Conservation (phyloP, 768 basidiomycete species). For the Leucocoprinus sp. region DNA sequence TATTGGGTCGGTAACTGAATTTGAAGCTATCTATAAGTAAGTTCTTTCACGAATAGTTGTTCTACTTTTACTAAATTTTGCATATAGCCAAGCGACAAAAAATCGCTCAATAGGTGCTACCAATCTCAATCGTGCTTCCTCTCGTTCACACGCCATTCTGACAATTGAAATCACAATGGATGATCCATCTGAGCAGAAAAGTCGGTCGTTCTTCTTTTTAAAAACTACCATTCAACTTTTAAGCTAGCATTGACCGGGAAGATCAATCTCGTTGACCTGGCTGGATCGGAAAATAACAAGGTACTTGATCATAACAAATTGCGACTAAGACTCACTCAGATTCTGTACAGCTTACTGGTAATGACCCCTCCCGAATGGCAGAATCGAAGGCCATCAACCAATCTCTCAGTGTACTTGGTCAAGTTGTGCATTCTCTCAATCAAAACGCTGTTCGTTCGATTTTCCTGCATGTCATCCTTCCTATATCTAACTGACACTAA, state of each 20-base stretch:
- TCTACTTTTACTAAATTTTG: slow-evolving; percentile 1
- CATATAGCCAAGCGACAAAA: slow-evolving; percentile 53
- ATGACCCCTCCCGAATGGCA: slow-evolving; percentile 79
- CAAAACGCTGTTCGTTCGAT: slow-evolving; percentile 46
- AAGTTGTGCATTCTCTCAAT: slow-evolving; percentile 82
- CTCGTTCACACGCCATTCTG: slow-evolving; percentile 83
- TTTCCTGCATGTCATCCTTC: not conserved
- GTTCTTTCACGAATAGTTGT: slow-evolving; percentile 11
- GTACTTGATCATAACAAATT: slow-evolving; percentile 20
- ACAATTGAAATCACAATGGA: slow-evolving; percentile 60
- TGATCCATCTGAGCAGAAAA: slow-evolving; percentile 44
- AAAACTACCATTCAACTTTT: not conserved
- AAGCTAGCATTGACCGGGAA: slow-evolving; percentile 57
- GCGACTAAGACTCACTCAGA: not conserved
- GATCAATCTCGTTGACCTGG: slow-evolving; percentile 83
- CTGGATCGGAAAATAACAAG: slow-evolving; percentile 90
- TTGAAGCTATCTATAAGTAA: slow-evolving; percentile 39
- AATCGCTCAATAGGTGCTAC: slow-evolving; percentile 83
- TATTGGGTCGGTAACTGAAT: slow-evolving; percentile 34
- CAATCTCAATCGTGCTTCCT: slow-evolving; percentile 76
- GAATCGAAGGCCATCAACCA: slow-evolving; percentile 90
- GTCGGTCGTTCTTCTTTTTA: slow-evolving; percentile 25
- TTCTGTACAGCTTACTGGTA: slow-evolving; percentile 60
- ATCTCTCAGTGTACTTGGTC: slow-evolving; percentile 77
- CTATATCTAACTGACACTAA: slow-evolving; percentile 5